A percentile compares a stretch with the other conserved stretches of the same genome.
These are phyloP conservation scores for Arctium lappa DNA, from an alignment of 129 eudicot genomes.

Conservation along the genomic window DNA sequence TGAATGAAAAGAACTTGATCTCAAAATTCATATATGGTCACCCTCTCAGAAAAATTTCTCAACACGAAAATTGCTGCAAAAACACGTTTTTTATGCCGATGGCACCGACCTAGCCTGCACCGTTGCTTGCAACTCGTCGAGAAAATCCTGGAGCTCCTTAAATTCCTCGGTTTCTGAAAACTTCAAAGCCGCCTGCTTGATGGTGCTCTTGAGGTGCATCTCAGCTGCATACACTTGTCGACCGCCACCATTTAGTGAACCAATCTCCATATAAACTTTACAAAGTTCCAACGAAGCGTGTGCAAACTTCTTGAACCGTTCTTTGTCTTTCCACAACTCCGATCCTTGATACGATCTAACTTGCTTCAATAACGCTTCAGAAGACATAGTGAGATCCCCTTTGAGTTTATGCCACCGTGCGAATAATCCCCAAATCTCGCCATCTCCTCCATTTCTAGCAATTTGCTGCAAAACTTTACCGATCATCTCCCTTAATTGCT, in stretches of 20 bases:
- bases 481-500: constrained; percentile 47
- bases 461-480: constrained; percentile 71
- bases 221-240: constrained; percentile 67
- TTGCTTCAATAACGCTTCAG: constrained; percentile 82
- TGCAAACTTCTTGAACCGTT: constrained; percentile 73
- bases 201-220: constrained; percentile 73
- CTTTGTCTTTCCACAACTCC: constrained; percentile 74
- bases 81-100: constrained; percentile 4
- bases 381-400: constrained; percentile 81
- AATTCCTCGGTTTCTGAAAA: constrained; percentile 62
- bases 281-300: constrained; percentile 85
- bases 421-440: constrained; percentile 76
- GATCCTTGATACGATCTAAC: constrained; percentile 84
- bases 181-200: constrained; percentile 59
- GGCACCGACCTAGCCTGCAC: constrained; percentile 31
- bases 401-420: constrained; percentile 88
- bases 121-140: constrained; percentile 47
- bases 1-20: background rate
- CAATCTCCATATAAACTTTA: constrained; percentile 61
- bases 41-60: no score
- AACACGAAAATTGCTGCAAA: background rate
- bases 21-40: background rate
- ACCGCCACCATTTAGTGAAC: constrained; percentile 34
- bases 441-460: constrained; percentile 52
- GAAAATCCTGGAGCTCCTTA: constrained; percentile 48